A percentile compares a stretch with the other conserved stretches of the same genome.
Evolutionary conservation across 495 filamentous ascomycete genomes (phyloP).

Genomic region (Hyaloscypha finlandica): DNA sequence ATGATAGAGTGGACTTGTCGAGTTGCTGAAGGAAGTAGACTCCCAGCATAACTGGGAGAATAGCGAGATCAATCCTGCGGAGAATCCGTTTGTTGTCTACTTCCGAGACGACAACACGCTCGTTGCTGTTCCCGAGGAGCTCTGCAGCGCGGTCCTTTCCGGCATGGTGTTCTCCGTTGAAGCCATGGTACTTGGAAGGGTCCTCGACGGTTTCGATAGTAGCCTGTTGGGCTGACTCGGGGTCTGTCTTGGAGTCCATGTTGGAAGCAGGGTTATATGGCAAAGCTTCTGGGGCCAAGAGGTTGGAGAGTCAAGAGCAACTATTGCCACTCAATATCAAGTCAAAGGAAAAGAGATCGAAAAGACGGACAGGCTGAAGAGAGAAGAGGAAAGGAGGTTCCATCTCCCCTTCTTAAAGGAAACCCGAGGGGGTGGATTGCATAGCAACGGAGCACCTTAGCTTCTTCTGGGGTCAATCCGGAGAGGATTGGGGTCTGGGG

Average conservation of each 20-base stretch:
- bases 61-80: conserved; percentile 16
- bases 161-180: conserved; percentile 11
- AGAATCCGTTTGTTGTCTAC: conserved; percentile 35
- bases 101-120: conserved; percentile 46
- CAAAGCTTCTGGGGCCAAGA: not conserved
- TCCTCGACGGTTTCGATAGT: conserved; percentile 26
- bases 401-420: conserved; percentile 4
- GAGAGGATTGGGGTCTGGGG: conserved; percentile 20
- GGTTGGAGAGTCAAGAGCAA: not conserved
- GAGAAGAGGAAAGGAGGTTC: conserved; percentile 2
- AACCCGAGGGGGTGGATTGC: conserved; percentile 2
- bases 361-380: not conserved
- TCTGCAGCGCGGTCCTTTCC: conserved; percentile 47
- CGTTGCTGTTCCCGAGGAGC: conserved; percentile 44
- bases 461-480: conserved; percentile 20
- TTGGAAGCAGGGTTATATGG: not conserved
- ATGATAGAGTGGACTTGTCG: conserved; percentile 66
- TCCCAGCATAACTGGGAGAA: conserved; percentile 47
- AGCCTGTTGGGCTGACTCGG: conserved; percentile 42
- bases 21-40: conserved; percentile 67
- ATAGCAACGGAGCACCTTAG: conserved; percentile 11
- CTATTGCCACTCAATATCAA: conserved; percentile 5
- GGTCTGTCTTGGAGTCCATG: conserved; percentile 34
- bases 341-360: not conserved
- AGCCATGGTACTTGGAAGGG: not conserved